Percentiles rank a stretch among this genome's conserved stretches.
Conservation (phyloP, 225 moss, liverwort and hornwort species). For the Antitrichia curtipendula region DNA sequence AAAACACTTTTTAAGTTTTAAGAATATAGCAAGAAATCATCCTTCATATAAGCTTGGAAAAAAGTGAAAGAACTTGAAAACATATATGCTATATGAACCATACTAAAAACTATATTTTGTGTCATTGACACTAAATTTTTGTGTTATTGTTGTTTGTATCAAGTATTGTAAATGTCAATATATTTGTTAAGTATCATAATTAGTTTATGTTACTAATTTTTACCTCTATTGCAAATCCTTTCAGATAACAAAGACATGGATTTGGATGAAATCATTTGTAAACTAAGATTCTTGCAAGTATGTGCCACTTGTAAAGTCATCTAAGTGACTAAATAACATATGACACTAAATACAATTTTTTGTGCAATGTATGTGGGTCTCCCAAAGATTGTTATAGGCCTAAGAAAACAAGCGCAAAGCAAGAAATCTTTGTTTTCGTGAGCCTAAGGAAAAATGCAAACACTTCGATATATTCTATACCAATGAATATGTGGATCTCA, state of each 20-base stretch:
- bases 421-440: background rate
- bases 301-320: background rate
- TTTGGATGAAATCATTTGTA: background rate
- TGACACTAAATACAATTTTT: background rate
- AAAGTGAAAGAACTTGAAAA: background rate
- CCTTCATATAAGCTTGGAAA: background rate
- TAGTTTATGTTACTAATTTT: background rate
- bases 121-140: background rate
- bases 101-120: background rate
- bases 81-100: too few relatives aligned
- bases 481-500: background rate
- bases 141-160: too few relatives aligned
- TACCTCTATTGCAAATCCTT: background rate
- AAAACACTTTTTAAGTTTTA: background rate
- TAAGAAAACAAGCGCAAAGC: background rate
- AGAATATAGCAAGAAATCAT: background rate
- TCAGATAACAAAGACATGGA: too few relatives aligned
- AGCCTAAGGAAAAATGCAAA: background rate
- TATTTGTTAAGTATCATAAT: background rate
- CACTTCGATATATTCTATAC: background rate
- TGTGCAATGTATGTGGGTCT: too few relatives aligned
- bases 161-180: background rate
- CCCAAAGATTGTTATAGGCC: accelerated
- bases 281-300: background rate
- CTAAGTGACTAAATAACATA: background rate